These are phyloP conservation scores for Arthromyces matolae DNA, from an alignment of 768 basidiomycete genomes.

Conservation along the genomic window DNA sequence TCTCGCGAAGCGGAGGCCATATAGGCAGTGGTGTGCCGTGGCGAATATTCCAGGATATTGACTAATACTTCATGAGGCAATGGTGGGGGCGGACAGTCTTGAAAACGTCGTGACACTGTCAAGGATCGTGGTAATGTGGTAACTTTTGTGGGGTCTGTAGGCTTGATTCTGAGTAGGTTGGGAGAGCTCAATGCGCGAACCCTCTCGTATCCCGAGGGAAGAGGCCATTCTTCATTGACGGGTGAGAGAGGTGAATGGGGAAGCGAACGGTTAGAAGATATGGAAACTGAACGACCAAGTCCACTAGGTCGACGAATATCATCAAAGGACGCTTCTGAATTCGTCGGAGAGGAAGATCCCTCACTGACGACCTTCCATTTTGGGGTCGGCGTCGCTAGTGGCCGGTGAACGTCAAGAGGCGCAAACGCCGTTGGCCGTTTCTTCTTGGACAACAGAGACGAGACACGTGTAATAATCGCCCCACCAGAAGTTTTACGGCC, in stretches of 20 bases:
- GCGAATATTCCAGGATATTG: slow-evolving; percentile 32
- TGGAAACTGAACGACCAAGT: slow-evolving; percentile 36
- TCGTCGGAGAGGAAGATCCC: slow-evolving; percentile 13
- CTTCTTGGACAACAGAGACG: slow-evolving; percentile 19
- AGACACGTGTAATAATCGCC: slow-evolving; percentile 23
- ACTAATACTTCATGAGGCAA: slow-evolving; percentile 33
- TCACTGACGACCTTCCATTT: slow-evolving; percentile 13
- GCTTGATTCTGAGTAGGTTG: slow-evolving; percentile 28
- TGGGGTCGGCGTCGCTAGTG: background rate
- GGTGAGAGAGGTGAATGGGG: slow-evolving; percentile 32
- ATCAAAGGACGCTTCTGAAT: slow-evolving; percentile 23
- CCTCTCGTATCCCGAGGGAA: slow-evolving; percentile 17
- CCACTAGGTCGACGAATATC: slow-evolving; percentile 47
- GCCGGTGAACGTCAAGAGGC: slow-evolving; percentile 3
- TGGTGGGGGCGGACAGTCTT: slow-evolving; percentile 6
- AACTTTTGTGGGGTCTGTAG: slow-evolving; percentile 19
- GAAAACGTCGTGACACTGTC: background rate
- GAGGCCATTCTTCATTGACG: slow-evolving; percentile 18
- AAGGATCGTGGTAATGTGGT: slow-evolving; percentile 14
- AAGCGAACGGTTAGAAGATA: slow-evolving; percentile 32
- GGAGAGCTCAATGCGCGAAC: slow-evolving; percentile 36
- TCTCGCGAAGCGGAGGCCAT: slow-evolving; percentile 30
- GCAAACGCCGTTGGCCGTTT: slow-evolving; percentile 13
- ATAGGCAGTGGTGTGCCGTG: slow-evolving; percentile 26
- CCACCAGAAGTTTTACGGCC: slow-evolving; percentile 10